Conservation (phyloP, 345 rosid species). For the Syzygium oleosum region DNA sequence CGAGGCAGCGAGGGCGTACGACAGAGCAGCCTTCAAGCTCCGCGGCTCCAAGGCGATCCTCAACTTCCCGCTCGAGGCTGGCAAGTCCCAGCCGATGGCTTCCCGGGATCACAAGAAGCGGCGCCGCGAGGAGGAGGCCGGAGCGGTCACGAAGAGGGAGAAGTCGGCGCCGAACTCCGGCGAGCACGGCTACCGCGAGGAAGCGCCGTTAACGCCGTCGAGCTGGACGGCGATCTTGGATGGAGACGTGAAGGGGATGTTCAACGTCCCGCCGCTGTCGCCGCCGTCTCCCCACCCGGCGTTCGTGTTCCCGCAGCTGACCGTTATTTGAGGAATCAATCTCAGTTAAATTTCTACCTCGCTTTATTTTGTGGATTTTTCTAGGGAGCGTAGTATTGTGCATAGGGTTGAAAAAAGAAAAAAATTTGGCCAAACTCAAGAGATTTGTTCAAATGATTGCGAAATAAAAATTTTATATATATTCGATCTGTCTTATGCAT, state of each 20-base stretch:
- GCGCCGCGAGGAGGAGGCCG: constrained; percentile 26
- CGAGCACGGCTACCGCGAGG: constrained; percentile 9
- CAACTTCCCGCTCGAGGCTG: constrained; percentile 84
- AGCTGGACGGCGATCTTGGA: constrained; percentile 14
- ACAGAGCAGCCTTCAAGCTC: constrained; percentile 70
- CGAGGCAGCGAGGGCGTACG: constrained; percentile 88
- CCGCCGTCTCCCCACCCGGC: constrained; percentile 45
- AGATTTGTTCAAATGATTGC: not conserved
- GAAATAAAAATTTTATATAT: not conserved
- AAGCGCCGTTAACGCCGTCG: constrained; percentile 27
- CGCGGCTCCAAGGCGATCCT: constrained; percentile 83
- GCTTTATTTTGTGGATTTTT: not conserved
- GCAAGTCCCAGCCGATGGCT: constrained; percentile 10
- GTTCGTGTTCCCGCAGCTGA: constrained; percentile 16
- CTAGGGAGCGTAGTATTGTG: not conserved
- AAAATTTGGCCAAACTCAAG: not conserved
- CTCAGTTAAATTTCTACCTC: not conserved
- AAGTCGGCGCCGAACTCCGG: not conserved
- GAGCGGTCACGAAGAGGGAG: not conserved
- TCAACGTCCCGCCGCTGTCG: constrained; percentile 36
- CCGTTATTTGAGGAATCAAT: constrained; percentile 9
- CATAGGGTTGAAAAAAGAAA: not conserved
- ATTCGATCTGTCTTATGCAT: not conserved
- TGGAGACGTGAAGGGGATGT: constrained; percentile 28
- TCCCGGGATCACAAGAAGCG: constrained; percentile 12